Base-by-base conservation (phyloP, 495 filamentous ascomycete genomes). In the Penicillium mononematosum region DNA sequence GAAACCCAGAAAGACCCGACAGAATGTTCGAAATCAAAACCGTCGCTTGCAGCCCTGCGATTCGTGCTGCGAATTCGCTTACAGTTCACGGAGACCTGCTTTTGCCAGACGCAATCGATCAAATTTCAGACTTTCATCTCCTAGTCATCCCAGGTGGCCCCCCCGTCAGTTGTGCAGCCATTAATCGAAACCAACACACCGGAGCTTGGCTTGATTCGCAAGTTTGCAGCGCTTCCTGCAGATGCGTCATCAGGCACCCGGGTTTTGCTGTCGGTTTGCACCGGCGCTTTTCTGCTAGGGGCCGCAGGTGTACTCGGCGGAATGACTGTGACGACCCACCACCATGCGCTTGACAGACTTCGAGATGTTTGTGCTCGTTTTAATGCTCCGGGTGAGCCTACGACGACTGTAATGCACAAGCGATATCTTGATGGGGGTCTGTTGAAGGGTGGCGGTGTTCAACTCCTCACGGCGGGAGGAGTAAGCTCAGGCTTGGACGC, bases 401-500 rank as follows among this genome's bases (percentile, higher is more conserved):
- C 83, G 47, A 85, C 86, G 45, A 86, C 90, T 58, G 85, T 93
- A 42, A 77, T 91, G 56, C 87, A 91, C 58, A 85, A 88, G 66
- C 80, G 89, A 61, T 91, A 90, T 60, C 82, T 92, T 9, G 88
- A 92, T 64, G 85, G 83, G 7, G 79, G 81, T 56, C 41, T 41
- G 11, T 76, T 90, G 76, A 78, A 80, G 31, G 78, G 89, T 29
- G 83, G 84, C 64, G 85, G 88, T 17, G 79, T 92, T 66, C 79
- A 86, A 58, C 81, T 95, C 44, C 82, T 95, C 59, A 93, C 90
- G 34, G 80, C 79, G 67, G 88, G 89, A 52, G 90, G 90, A 47
- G 76, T 90, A 50, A 86, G 85, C 58, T 83, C 85, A 67, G 90
- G 90, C 58, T 71, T 93, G 31, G 90, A 95, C 77, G 90, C 88